These are phyloP conservation scores for Petunia secreta DNA, from an alignment of 257 asterid genomes.

Conservation along the genomic window DNA sequence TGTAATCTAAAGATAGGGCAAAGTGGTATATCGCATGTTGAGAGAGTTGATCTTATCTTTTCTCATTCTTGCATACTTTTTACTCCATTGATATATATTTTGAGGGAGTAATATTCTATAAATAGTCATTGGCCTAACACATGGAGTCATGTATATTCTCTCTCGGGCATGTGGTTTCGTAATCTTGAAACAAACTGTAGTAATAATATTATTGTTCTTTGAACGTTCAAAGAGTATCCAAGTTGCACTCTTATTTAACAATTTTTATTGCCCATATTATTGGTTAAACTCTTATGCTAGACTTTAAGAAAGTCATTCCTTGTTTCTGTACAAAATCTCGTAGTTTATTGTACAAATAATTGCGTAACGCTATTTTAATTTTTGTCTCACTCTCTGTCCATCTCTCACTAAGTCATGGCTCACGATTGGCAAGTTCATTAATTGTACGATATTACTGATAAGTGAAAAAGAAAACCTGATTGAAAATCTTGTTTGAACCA, in stretches of 20 bases:
- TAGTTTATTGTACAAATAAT: neutral
- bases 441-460: neutral
- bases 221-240: constrained; percentile 53
- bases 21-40: constrained; percentile 19
- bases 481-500: neutral
- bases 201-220: constrained; percentile 29
- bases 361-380: neutral
- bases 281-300: neutral
- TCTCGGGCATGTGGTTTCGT: constrained; percentile 50
- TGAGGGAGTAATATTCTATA: neutral
- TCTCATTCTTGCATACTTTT: neutral
- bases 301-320: constrained; percentile 12
- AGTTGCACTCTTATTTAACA: constrained; percentile 31
- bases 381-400: neutral
- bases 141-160: constrained; percentile 33
- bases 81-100: neutral
- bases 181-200: constrained; percentile 41
- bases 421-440: neutral
- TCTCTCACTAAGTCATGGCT: neutral
- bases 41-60: constrained; percentile 42
- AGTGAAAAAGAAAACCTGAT: neutral
- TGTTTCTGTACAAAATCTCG: constrained; percentile 13
- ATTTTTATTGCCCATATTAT: neutral
- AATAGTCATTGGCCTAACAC: constrained; percentile 35
- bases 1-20: constrained; percentile 20